These are phyloP conservation scores for Penicillium sp. DNA, from an alignment of 2,329 filamentous ascomycete species.

Conservation along the genomic window DNA sequence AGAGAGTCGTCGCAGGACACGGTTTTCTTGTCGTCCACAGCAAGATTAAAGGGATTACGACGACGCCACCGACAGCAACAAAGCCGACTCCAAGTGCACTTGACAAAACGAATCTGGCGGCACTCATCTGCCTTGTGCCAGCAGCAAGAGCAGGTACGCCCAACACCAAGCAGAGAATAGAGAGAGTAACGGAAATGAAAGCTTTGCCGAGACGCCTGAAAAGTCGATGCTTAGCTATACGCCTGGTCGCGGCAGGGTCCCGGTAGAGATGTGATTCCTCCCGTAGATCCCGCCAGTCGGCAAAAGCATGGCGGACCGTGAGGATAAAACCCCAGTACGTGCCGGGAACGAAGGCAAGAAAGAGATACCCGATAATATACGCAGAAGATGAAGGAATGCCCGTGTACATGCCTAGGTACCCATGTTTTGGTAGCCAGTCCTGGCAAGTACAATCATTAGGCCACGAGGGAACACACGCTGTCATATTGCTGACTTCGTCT, in stretches of 20 bases:
- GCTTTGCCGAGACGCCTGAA: not conserved
- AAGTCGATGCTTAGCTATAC: not conserved
- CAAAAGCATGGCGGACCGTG: fast-evolving
- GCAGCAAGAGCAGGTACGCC: not conserved
- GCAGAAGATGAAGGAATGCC: not conserved
- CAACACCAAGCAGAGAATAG: not conserved
- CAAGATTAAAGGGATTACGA: not conserved
- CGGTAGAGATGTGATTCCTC: not conserved
- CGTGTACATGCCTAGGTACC: not conserved
- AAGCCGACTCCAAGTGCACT: not conserved
- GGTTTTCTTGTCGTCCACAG: not conserved
- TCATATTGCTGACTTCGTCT: not conserved
- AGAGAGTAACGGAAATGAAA: not conserved
- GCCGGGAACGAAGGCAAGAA: not conserved
- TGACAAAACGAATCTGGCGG: not conserved
- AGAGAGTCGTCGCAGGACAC: not conserved
- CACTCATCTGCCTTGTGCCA: not conserved
- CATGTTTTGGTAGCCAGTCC: not conserved
- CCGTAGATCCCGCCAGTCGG: not conserved
- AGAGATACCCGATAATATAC: not conserved
- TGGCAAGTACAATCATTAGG: not conserved
- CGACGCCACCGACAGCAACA: not conserved
- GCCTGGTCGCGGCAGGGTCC: not conserved
- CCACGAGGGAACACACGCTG: not conserved
- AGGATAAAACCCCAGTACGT: fast-evolving